Evolutionary conservation across 441 rosid genomes (phyloP).

Genomic region (Melastoma candidum): DNA sequence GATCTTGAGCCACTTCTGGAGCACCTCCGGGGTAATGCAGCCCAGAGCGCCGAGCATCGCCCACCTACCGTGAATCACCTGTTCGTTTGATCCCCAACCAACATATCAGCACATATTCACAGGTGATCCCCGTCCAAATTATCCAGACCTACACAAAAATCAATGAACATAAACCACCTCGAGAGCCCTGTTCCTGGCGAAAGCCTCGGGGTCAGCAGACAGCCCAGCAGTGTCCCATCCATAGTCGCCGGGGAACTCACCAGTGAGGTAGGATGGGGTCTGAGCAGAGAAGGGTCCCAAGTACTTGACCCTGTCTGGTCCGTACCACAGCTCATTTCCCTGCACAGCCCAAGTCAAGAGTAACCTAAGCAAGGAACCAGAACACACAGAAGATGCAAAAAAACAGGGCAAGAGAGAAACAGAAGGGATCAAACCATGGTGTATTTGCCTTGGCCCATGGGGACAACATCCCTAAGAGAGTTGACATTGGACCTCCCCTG

Average conservation of each 20-base stretch:
- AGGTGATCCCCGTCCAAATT: no score
- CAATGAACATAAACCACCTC: slow-evolving; percentile 9
- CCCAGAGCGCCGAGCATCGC: slow-evolving; percentile 25
- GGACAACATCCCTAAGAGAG: slow-evolving; percentile 58
- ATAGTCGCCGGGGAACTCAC: slow-evolving; percentile 72
- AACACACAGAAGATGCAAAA: neutral
- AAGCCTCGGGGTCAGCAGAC: slow-evolving; percentile 22
- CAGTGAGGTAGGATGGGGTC: slow-evolving; percentile 80
- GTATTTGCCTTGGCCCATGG: slow-evolving; percentile 55
- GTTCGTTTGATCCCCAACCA: no score
- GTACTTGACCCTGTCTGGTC: slow-evolving; percentile 92
- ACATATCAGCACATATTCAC: no score
- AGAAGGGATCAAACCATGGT: slow-evolving; percentile 40
- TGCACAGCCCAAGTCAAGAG: slow-evolving; percentile 11
- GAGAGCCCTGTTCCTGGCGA: slow-evolving; percentile 21
- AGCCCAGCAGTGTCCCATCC: slow-evolving; percentile 27
- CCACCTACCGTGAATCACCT: slow-evolving; percentile 18
- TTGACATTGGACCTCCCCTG: slow-evolving; percentile 35
- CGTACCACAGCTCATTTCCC: slow-evolving; percentile 87
- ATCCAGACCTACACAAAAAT: no score
- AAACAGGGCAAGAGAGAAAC: neutral
- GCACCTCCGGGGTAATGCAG: slow-evolving; percentile 21
- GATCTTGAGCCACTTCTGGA: slow-evolving; percentile 17
- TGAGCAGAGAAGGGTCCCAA: slow-evolving; percentile 96
- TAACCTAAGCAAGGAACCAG: neutral